Percentiles rank a stretch among this genome's conserved stretches.
These are phyloP conservation scores for Sugiyamaella pinicola DNA, from an alignment of 1,139 yeast species.

Conservation along the genomic window DNA sequence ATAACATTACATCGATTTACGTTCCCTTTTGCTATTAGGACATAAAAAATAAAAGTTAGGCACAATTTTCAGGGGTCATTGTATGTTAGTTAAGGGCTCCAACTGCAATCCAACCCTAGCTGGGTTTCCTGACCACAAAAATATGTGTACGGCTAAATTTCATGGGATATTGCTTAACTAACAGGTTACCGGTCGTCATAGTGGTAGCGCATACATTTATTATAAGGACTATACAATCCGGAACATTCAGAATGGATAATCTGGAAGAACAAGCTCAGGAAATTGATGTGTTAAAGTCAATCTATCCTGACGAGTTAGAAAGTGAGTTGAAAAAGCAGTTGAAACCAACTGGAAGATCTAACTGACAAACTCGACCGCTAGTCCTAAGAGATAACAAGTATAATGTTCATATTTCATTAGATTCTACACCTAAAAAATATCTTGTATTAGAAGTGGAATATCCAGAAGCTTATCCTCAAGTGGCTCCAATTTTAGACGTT, in stretches of 20 bases:
- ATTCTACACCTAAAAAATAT: conserved; percentile 57
- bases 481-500: conserved; percentile 57
- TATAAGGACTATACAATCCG: too few relatives aligned
- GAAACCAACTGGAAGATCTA: neutral
- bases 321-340: conserved; percentile 35
- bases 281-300: conserved; percentile 67
- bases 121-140: too few relatives aligned
- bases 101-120: too few relatives aligned
- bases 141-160: neutral
- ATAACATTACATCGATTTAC: too few relatives aligned
- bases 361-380: neutral
- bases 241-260: conserved; percentile 48
- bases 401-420: conserved; percentile 50
- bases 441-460: conserved; percentile 61
- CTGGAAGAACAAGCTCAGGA: conserved; percentile 44
- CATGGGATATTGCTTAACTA: neutral
- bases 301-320: conserved; percentile 85
- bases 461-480: conserved; percentile 73
- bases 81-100: too few relatives aligned
- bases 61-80: too few relatives aligned
- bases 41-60: too few relatives aligned
- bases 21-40: too few relatives aligned
- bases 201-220: too few relatives aligned
- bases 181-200: too few relatives aligned
- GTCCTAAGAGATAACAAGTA: conserved; percentile 34